These are phyloP conservation scores for Prunus mume DNA, from an alignment of 306 rosid genomes.

Conservation along the genomic window DNA sequence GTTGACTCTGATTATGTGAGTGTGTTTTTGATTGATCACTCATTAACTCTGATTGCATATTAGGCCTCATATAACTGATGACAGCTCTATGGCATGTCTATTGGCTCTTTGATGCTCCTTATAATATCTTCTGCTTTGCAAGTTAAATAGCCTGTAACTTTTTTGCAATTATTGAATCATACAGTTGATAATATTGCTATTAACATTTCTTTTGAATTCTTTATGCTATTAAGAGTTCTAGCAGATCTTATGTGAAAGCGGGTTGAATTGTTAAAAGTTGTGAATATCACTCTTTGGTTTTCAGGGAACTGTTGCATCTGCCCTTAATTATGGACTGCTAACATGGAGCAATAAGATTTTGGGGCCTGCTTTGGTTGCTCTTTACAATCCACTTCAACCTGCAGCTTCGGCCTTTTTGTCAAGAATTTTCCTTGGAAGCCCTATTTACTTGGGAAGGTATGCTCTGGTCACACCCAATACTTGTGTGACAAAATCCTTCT, in stretches of 20 bases:
- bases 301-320: conserved; percentile 88
- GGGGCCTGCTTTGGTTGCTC: conserved; percentile 93
- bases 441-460: conserved; percentile 89
- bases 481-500: not conserved
- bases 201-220: not conserved
- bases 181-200: not conserved
- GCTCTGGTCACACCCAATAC: conserved; percentile 23
- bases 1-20: not conserved
- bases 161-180: not conserved
- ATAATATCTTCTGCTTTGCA: not conserved
- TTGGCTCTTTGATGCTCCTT: not conserved
- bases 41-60: not conserved
- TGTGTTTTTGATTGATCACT: not conserved
- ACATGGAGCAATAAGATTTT: conserved; percentile 90
- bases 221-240: not conserved
- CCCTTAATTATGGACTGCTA: conserved; percentile 84
- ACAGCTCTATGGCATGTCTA: not conserved
- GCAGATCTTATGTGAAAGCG: not conserved
- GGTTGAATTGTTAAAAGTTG: not conserved
- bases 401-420: conserved; percentile 70
- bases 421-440: conserved; percentile 84
- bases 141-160: not conserved
- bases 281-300: conserved; percentile 5
- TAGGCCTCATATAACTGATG: not conserved
- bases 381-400: conserved; percentile 95